Percentiles rank a stretch among this genome's conserved stretches.
These are phyloP conservation scores for Casuarina cunninghamiana DNA, from an alignment of 306 rosid species.

Conservation along the genomic window DNA sequence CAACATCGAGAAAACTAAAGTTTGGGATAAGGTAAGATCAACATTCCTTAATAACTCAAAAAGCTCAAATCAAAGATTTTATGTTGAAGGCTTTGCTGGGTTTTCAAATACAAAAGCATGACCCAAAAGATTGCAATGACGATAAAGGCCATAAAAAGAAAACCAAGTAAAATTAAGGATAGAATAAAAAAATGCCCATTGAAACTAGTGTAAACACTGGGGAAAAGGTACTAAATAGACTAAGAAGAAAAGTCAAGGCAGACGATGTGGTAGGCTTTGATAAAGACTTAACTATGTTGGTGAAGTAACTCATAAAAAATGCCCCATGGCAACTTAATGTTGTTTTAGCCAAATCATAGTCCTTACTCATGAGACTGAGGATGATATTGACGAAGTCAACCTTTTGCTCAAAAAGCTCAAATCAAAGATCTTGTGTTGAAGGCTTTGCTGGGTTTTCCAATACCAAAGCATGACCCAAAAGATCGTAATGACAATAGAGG, in stretches of 20 bases:
- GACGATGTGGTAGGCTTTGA: not conserved
- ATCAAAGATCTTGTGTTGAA: not conserved
- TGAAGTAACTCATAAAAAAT: no score
- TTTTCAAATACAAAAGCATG: not conserved
- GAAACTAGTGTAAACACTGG: not conserved
- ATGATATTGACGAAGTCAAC: not conserved
- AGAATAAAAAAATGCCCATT: rapidly evolving
- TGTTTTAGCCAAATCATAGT: not conserved
- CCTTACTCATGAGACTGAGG: not conserved
- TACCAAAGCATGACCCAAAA: no score
- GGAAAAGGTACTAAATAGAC: not conserved
- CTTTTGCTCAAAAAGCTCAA: no score
- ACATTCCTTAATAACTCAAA: no score
- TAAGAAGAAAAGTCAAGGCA: not conserved
- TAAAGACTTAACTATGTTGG: no score
- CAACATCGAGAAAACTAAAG: constrained; percentile 7
- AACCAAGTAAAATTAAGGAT: not conserved
- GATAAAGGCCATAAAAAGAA: not conserved
- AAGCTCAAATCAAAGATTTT: not conserved
- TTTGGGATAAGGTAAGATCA: constrained; percentile 15
- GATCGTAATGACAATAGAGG: not conserved
- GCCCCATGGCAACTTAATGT: not conserved
- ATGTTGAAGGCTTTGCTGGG: not conserved
- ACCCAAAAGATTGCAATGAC: no score
- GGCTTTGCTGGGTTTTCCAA: not conserved